These are phyloP conservation scores for Puccinia polysora DNA, from an alignment of 1,284 basidiomycete genomes.

Conservation along the genomic window DNA sequence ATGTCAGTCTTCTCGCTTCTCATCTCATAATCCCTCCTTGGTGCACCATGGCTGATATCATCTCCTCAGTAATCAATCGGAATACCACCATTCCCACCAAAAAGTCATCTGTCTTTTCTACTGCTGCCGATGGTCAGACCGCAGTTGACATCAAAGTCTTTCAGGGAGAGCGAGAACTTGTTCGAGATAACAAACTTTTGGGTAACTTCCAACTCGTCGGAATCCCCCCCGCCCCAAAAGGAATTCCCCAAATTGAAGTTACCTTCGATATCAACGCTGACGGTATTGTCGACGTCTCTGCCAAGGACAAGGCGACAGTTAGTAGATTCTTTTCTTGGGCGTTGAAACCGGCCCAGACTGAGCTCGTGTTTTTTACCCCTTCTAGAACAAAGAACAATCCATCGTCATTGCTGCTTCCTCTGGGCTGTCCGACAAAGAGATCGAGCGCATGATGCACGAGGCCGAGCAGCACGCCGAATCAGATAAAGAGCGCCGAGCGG, in stretches of 20 bases:
- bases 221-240: slow-evolving; percentile 94
- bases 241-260: slow-evolving; percentile 97
- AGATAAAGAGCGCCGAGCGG: slow-evolving; percentile 70
- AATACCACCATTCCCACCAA: slow-evolving; percentile 99
- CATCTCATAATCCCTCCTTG: not conserved
- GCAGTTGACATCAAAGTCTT: slow-evolving; percentile 78
- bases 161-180: slow-evolving; percentile 96
- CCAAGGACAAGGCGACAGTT: slow-evolving; percentile 88
- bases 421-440: slow-evolving; percentile 91
- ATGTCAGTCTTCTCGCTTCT: slow-evolving; percentile 47
- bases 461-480: slow-evolving; percentile 64
- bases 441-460: slow-evolving; percentile 93
- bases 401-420: slow-evolving; percentile 91
- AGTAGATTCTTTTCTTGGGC: not conserved
- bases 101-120: slow-evolving; percentile 98
- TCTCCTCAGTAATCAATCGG: slow-evolving; percentile 63
- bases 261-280: slow-evolving; percentile 98
- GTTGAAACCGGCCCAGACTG: not conserved
- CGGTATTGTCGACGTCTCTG: slow-evolving; percentile 94
- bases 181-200: slow-evolving; percentile 96
- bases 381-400: slow-evolving; percentile 86
- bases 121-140: slow-evolving; percentile 75
- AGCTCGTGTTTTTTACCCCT: not conserved
- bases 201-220: slow-evolving; percentile 99
- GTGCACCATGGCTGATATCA: slow-evolving; percentile 49